These are phyloP conservation scores for Colletotrichum sp. DNA, from an alignment of 2,329 filamentous ascomycete genomes.

Conservation along the genomic window DNA sequence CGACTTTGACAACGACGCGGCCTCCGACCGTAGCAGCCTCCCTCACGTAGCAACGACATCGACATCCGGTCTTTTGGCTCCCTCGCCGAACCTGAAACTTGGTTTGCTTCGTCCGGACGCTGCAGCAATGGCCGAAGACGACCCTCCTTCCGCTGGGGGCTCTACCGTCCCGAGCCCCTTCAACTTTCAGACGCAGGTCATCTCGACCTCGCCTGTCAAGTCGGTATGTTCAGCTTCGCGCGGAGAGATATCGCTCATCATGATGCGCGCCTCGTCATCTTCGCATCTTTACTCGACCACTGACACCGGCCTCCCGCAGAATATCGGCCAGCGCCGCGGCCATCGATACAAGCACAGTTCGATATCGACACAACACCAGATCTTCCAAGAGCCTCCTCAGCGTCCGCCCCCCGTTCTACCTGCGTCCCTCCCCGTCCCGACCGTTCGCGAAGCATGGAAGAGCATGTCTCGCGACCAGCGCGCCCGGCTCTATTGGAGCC, in stretches of 20 bases:
- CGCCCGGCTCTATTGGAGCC: slow-evolving; percentile 83
- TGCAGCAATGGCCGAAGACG: slow-evolving; percentile 41
- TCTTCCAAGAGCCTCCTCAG: slow-evolving; percentile 90
- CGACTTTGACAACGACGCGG: background rate
- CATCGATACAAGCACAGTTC: slow-evolving; percentile 99
- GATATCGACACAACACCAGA: slow-evolving; percentile 86
- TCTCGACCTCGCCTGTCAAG: slow-evolving; percentile 78
- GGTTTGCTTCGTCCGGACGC: slow-evolving; percentile 25
- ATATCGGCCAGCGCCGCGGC: slow-evolving; percentile 88
- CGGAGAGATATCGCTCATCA: background rate
- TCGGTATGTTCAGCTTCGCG: slow-evolving; percentile 62
- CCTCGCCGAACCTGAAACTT: background rate
- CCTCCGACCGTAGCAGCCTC: background rate
- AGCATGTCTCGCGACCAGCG: slow-evolving; percentile 92
- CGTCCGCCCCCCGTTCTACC: slow-evolving; percentile 88
- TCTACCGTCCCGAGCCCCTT: slow-evolving; percentile 70
- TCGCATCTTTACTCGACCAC: background rate
- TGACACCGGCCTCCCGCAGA: slow-evolving; percentile 52
- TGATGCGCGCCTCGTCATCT: background rate
- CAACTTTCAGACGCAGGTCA: slow-evolving; percentile 89
- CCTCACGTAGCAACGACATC: slow-evolving; percentile 20
- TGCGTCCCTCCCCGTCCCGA: slow-evolving; percentile 90
- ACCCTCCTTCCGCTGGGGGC: slow-evolving; percentile 23
- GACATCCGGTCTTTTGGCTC: slow-evolving; percentile 14
- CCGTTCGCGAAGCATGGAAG: slow-evolving; percentile 82